Conservation (phyloP, 2,329 filamentous ascomycete genomes). For the Cercospora sp. region DNA sequence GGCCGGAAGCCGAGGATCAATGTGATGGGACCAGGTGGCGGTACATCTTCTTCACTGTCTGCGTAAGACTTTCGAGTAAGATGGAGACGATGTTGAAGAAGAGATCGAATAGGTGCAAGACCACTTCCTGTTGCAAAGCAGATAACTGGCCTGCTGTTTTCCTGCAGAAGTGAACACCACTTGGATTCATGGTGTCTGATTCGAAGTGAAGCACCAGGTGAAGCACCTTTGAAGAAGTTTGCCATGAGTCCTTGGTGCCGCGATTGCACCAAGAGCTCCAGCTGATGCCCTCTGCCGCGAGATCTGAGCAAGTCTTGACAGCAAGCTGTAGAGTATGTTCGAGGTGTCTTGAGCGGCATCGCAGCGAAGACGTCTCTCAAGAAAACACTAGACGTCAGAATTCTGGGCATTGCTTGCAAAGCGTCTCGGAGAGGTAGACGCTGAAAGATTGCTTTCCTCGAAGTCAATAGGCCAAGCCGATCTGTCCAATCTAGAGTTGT, state of each 20-base stretch:
- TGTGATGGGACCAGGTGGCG: background rate
- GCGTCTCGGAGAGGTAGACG: background rate
- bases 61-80: background rate
- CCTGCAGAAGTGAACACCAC: background rate
- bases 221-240: background rate
- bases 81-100: background rate
- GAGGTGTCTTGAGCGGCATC: background rate
- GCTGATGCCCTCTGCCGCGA: background rate
- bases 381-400: background rate
- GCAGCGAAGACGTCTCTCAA: background rate
- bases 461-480: background rate
- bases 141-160: background rate
- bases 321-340: background rate
- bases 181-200: background rate
- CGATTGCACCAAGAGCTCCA: background rate
- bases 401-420: background rate
- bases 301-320: background rate
- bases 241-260: background rate
- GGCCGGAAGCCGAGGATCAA: background rate
- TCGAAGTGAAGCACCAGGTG: background rate
- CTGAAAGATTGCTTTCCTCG: background rate
- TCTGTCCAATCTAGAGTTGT: background rate
- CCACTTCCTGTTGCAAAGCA: slow-evolving; percentile 7
- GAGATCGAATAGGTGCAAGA: background rate
- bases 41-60: background rate